These are phyloP conservation scores for Tetrahymena elliotti DNA, from an alignment of 73 alveolate genomes.

Conservation along the genomic window DNA sequence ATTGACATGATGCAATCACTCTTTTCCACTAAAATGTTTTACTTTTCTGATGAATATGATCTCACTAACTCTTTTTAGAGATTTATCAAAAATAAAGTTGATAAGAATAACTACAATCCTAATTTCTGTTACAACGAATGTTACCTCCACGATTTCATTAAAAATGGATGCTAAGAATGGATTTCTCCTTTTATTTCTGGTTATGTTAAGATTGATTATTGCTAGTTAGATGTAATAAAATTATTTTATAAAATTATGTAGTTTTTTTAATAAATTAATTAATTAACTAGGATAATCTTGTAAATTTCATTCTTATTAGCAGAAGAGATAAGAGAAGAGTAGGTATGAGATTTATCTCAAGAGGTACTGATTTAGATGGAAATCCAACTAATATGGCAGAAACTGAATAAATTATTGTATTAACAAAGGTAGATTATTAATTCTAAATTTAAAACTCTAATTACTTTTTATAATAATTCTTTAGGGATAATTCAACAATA, in stretches of 20 bases:
- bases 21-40: slow-evolving; percentile 23
- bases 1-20: slow-evolving; percentile 10
- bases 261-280: not conserved
- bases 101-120: slow-evolving; percentile 6
- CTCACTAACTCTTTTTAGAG: slow-evolving; percentile 33
- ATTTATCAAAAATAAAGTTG: slow-evolving; percentile 28
- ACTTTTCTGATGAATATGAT: slow-evolving; percentile 40
- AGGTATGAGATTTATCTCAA: slow-evolving; percentile 83
- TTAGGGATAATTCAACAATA: not conserved
- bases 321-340: slow-evolving; percentile 85
- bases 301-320: slow-evolving; percentile 64
- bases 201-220: slow-evolving; percentile 3
- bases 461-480: not conserved
- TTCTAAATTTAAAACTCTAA: not conserved
- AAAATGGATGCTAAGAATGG: slow-evolving; percentile 25
- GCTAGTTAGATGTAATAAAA: not conserved
- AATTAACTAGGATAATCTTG: not conserved
- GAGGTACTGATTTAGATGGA: slow-evolving; percentile 92
- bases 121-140: slow-evolving; percentile 10
- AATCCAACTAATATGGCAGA: slow-evolving; percentile 83
- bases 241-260: not conserved
- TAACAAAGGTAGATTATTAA: not conserved
- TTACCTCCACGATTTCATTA: not conserved
- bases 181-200: slow-evolving; percentile 38
- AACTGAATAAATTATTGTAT: slow-evolving; percentile 71